These are phyloP conservation scores for Ophiostoma angusticollis DNA, from an alignment of 2,329 filamentous ascomycete genomes.

Conservation along the genomic window DNA sequence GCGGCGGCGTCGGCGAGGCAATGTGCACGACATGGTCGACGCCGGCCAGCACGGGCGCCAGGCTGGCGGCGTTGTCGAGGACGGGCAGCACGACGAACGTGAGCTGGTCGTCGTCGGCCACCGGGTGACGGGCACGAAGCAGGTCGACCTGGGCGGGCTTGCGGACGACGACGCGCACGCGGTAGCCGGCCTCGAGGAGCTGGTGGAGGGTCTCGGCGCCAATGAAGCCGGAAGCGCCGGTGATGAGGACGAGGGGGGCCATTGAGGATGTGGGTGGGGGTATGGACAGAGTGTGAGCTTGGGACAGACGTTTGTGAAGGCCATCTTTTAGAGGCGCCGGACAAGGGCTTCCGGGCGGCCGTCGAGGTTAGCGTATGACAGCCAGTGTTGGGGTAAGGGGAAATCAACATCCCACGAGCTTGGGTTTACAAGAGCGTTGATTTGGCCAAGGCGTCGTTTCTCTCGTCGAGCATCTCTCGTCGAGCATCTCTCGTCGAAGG, in stretches of 20 bases:
- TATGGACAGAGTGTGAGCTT: no score
- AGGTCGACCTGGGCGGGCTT: not conserved
- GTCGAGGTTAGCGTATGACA: no score
- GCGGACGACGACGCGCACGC: constrained; percentile 3
- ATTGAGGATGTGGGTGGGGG: no score
- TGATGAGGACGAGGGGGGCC: constrained; percentile 10
- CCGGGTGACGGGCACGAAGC: not conserved
- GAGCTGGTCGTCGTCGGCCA: not conserved
- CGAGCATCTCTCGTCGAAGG: no score
- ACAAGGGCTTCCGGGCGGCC: no score
- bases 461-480: no score
- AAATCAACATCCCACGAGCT: no score
- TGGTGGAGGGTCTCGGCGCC: constrained; percentile 15
- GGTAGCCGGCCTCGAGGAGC: constrained; percentile 2
- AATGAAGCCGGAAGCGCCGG: constrained; percentile 18
- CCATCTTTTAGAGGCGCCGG: no score
- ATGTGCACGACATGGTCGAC: constrained; percentile 5
- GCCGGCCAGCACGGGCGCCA: not conserved
- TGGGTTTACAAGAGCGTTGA: no score
- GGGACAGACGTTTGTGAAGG: no score
- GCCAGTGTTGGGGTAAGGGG: no score
- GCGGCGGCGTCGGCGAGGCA: constrained; percentile 4
- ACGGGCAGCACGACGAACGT: constrained; percentile 3
- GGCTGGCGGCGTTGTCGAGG: not conserved
- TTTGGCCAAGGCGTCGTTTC: no score